phyloP scores from a whole-genome alignment of 257 asterid genomes.

The Agastache rugosa region DNA sequence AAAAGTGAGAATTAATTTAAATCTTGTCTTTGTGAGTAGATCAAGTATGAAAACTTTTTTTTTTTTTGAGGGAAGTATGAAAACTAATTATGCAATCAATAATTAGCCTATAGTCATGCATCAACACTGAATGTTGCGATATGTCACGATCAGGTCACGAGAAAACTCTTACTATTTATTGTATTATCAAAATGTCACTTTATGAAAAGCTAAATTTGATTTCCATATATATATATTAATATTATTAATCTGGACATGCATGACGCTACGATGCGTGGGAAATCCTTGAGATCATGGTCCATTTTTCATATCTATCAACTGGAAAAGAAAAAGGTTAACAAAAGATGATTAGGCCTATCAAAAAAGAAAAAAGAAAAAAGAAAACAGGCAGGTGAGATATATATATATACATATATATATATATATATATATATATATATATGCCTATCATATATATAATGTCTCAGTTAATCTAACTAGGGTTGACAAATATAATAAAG shows the following conservation, averaged over 20 bases:
- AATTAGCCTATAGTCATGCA: background rate
- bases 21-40: no score
- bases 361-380: background rate
- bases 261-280: background rate
- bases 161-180: background rate
- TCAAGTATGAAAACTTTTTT: no score
- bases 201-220: conserved; percentile 14
- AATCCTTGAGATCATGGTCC: background rate
- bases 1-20: no score
- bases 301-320: conserved; percentile 12
- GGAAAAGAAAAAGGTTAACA: background rate
- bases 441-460: no score
- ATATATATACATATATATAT: no score
- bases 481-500: no score
- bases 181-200: conserved; percentile 23
- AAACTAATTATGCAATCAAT: no score
- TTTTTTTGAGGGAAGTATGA: no score
- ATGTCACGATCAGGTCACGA: conserved; percentile 21
- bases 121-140: background rate
- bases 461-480: no score
- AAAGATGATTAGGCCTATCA: background rate
- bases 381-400: no score
- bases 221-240: background rate
- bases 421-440: no score
- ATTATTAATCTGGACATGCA: background rate